Base-by-base conservation (phyloP, 2,329 filamentous ascomycete species). In the Pyrenophora graminea region DNA sequence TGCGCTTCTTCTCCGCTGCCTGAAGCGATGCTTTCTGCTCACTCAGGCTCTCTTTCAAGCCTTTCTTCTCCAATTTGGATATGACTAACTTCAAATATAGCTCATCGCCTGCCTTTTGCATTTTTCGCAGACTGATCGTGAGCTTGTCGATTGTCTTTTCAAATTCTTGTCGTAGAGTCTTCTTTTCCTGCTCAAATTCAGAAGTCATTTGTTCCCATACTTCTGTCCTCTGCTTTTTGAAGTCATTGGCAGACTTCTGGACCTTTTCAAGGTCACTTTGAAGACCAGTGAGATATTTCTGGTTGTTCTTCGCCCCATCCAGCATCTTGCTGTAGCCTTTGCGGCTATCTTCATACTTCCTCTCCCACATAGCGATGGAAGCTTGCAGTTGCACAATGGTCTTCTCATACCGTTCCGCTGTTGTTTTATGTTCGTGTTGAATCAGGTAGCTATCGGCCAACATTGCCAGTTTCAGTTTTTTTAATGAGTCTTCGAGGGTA, bases 211-310 rank as follows among this genome's bases (percentile, higher is more conserved):
- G 49, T 13, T 58, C 41, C 23, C 66, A 44, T 7, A 27, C 21
- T 13, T 52, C 42, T 10, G 53, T 51, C 44, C 41, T 64, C 7
- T 61, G 2, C 36, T 0, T 62, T 41, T 25, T 63, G n/a, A 57
- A 53, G 12, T 6, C 7, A 9, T 47, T 23, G 6, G 34, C 44
- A 0, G 47, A 45, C n/a, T 48, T 57, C 15, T 64, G 62, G 7
- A 67, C 13, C 7, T 56, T 62, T 18, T 61, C 59, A 18, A 65
- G 61, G 41, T 73, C 70, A 9, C 56, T 63, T 17, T 64, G 63
- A 13, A 72, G 48, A 13, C 69, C 69, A 6, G 55, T 41, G 4
- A 65, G 52, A 15, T 54, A 70, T 30, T 59, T 69, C n/a, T 67
- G 55, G 23, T 65, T 55, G 0, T 43, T 59, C 27, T 51, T 63